Conservation (phyloP, 140 eudicot species). For the Erigeron philadelphicus region DNA sequence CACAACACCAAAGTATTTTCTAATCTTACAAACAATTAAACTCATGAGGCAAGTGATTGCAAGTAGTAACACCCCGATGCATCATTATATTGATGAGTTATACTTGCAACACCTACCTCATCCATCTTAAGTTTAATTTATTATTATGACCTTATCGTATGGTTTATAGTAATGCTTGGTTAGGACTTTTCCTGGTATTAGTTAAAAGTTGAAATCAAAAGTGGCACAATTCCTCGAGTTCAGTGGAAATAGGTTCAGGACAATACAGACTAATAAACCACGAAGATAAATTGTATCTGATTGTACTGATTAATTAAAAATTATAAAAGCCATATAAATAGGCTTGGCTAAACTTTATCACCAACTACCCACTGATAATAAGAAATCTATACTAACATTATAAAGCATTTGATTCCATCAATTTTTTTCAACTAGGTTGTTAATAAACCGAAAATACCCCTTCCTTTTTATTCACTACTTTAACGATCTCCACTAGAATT, state of each 20-base stretch:
- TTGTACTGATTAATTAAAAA: too few relatives aligned
- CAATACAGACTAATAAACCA: background rate
- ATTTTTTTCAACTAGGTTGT: too few relatives aligned
- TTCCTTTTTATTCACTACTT: too few relatives aligned
- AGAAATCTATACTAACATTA: too few relatives aligned
- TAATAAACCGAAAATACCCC: too few relatives aligned
- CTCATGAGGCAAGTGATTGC: conserved; percentile 15
- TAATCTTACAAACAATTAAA: conserved; percentile 22
- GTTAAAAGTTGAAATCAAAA: conserved; percentile 11
- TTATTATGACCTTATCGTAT: conserved; percentile 8
- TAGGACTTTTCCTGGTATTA: background rate
- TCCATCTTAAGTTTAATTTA: background rate
- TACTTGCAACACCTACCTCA: conserved; percentile 1
- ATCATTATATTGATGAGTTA: conserved; percentile 12
- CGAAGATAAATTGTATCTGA: too few relatives aligned
- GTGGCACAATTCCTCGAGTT: background rate
- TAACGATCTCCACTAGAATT: too few relatives aligned
- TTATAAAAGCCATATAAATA: too few relatives aligned
- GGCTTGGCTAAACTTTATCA: too few relatives aligned
- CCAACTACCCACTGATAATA: too few relatives aligned
- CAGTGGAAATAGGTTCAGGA: background rate
- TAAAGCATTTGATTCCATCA: too few relatives aligned
- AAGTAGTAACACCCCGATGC: conserved; percentile 10
- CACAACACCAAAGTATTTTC: background rate
- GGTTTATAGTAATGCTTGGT: conserved; percentile 1